Evolutionary conservation across 2,329 filamentous ascomycete species (phyloP), one percentile per base, ranked within the genome.

Genomic region (Pyricularia sp.): DNA sequence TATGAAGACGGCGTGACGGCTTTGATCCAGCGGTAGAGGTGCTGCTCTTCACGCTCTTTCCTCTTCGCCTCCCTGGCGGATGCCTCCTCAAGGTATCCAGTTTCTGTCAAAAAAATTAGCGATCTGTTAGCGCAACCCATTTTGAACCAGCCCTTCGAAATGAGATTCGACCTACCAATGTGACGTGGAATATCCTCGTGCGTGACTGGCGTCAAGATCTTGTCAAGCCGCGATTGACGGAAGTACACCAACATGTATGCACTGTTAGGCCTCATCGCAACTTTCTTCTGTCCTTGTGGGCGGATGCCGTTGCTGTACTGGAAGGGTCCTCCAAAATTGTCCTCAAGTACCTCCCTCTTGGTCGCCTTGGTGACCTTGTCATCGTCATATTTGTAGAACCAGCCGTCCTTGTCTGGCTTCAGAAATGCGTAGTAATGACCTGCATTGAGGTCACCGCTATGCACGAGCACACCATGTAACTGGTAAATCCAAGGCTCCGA

Each of bases 171-270:
- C 82, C 78, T 82, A 88, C 86, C 88, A 63, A 97, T 84, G 77
- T 97, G 93, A 64, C 81, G 74, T 2, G 94, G 96, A 19, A 92
- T 90, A 71, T 96, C 88, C 2, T 89, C 83, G 68, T 88, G 82
- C n/a, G 84, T 82, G 49, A 94, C 89, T 0, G 87, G 84, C 57
- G 88, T 85, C 64, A 99, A 81, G 62, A 97, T 88, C 69, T 90
- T 83, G 72, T 96, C 90, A n/a, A 96, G 77, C 65, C 88, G 85
- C 63, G 88, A 89, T 74, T 96, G 90, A 60, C 94, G 88, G 69
- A 99, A 91, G 73, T 99, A 99, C 1, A 99, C 96, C 80, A 99
- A 78, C 94, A 99, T 99, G 80, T 99, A 99, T 5, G 94, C 96
- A 74, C 93, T 99, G 76, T 87, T 88, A 67, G 86, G 84, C 64